Evolutionary conservation across 2,329 filamentous ascomycete species (phyloP), one percentile per base, ranked within the genome.

Genomic region (Biscogniauxia sp.): DNA sequence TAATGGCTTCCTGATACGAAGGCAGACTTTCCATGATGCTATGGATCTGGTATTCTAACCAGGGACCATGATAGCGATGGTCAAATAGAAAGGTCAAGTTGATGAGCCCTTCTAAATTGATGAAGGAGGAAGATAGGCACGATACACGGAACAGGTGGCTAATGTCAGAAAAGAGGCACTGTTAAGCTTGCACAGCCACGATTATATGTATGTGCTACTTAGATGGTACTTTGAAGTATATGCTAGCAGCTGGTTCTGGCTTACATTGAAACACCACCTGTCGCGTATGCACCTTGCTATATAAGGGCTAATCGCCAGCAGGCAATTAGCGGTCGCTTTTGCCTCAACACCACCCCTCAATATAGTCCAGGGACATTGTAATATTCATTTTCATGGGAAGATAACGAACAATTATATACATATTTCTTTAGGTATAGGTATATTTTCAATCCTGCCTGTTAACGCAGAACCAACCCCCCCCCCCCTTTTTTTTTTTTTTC

Each of bases 1-100:
- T 67, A 2, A 76, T 79, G 56, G 84, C 83, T 61, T 85, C 78
- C 55, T 77, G 73, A 69, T 87, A 87, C 0, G 84, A 83, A 1
- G 84, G 83, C n/a, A 81, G 77, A 11, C 68, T 61, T 8, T 75
- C 72, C 74, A 77, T 75, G 8, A 55, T 50, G 13, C n/a, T 15
- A 25, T 51, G 5, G 13, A 23, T 52, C n/a, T n/a, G n/a, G n/a
- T 2, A 3, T 13, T 19, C 15, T 23, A 52, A 11, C 19, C 13
- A 52, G 3, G 3, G 13, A 37, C 26, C 17, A 17, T 37, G 13
- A 54, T 11, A 32, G 28, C 11, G 20, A 54, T 54, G 20, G 52
- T 37, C 9, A 6, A 26, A 19, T 20, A 11, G 37, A 45, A 45
- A n/a, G 37, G 17, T 15, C 6, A 51, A 17, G 26, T 45, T 45